Base-by-base conservation (phyloP, 1,284 basidiomycete species). In the Sparassis latifolia region DNA sequence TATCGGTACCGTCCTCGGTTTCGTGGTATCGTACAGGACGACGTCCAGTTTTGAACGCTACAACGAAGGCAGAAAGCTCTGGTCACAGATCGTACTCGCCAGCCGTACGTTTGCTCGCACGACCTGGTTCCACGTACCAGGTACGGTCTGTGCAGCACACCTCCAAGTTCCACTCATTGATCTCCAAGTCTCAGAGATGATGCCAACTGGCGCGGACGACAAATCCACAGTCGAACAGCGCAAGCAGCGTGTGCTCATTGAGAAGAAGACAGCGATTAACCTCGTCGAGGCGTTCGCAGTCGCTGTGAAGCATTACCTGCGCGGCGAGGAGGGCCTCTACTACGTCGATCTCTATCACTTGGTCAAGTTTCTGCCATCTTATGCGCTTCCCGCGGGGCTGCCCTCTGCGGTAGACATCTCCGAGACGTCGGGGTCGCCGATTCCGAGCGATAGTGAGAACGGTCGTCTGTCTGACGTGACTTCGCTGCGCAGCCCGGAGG, bases 11-110 rank as follows among this genome's bases (percentile, higher is more conserved):
- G 79, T 84, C 0, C 69, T 83, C 7, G 81, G 80, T 74, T 83
- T 85, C 55, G 75, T 84, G 38, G 76, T 85, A 48, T 80, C 80
- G 0, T 81, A 79, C 62, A 70, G 86, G 38, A 89, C 86, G 0
- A 87, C 84, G 2, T 84, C 85, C 2, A 85, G 85, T 27, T 89
- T 87, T 60, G 85, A 87, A 59, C 70, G 84, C 27, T 84, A 89
- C 66, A 83, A 82, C 56, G 86, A 90, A 59, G 86, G 86, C 3
- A 70, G 86, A 42, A 67, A 76, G 44, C 68, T 82, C 29, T 90
- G 86, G 86, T 81, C 82, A 3, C 76, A 81, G 55, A 82, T 88
- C 48, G 77, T 86, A 43, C 66, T 82, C 9, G 77, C 76, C 5
- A 76, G 70, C 55, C 70, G 83, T 28, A 80, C 75, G 1, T 72